A percentile compares a stretch with the other conserved stretches of the same genome.
These are phyloP conservation scores for Trebouxia gelatinosa DNA, from an alignment of 163 green algal species.

Conservation along the genomic window DNA sequence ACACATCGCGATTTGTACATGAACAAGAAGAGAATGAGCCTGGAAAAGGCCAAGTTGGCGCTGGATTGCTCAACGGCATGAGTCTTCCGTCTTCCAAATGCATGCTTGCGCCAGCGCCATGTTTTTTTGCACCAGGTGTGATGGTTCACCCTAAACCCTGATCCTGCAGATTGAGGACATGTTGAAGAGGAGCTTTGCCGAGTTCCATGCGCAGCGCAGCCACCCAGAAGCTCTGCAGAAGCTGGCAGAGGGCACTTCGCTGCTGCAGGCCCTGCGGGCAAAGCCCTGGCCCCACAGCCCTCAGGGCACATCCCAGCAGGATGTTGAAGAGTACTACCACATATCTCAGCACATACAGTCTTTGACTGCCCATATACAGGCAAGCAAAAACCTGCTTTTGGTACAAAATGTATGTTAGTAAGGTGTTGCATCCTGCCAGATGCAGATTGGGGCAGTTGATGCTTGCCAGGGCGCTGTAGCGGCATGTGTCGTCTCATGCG, in stretches of 20 bases:
- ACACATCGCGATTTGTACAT: too few species aligned
- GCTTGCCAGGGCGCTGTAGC: too few species aligned
- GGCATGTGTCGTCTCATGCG: too few species aligned
- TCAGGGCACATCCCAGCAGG: slow-evolving; percentile 37
- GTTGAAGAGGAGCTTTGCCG: slow-evolving; percentile 91
- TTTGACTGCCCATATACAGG: slow-evolving; percentile 61
- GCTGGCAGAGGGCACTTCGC: slow-evolving; percentile 44
- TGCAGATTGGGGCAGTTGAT: too few species aligned
- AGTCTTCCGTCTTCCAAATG: neutral
- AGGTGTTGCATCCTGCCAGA: too few species aligned
- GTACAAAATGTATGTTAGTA: neutral
- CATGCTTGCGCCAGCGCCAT: neutral
- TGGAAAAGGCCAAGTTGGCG: neutral
- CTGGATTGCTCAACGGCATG: neutral
- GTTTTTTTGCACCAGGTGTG: too few species aligned
- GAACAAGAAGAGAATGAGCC: too few species aligned
- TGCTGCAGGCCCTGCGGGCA: slow-evolving; percentile 47
- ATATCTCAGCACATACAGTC: slow-evolving; percentile 52
- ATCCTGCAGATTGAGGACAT: slow-evolving; percentile 90
- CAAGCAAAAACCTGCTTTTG: neutral
- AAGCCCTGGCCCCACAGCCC: slow-evolving; percentile 52
- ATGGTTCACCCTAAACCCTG: neutral
- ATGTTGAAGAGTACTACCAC: slow-evolving; percentile 65
- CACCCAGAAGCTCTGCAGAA: slow-evolving; percentile 61
- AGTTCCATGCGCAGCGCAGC: slow-evolving; percentile 86